Percentiles rank a stretch among this genome's conserved stretches.
phyloP scores from a whole-genome alignment of 2,329 filamentous ascomycete species.

The Exophiala calicioides region DNA sequence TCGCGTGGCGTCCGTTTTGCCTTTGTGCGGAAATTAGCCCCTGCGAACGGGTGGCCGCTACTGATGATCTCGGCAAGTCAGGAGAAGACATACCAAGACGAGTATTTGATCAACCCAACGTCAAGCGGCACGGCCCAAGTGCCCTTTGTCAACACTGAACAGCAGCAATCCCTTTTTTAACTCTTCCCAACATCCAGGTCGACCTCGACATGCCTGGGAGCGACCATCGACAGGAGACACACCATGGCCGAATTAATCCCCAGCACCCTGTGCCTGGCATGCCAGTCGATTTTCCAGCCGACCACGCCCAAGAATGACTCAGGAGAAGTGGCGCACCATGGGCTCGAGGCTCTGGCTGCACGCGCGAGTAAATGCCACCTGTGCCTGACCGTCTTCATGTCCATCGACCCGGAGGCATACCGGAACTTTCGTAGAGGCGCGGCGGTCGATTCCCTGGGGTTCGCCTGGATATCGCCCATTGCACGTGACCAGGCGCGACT shows the following conservation, averaged over 20 bases:
- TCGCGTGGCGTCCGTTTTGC: conserved; percentile 17
- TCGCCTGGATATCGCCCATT: conserved; percentile 29
- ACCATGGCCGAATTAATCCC: conserved; percentile 20
- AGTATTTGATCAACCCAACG: background rate
- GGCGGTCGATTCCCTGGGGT: conserved; percentile 18
- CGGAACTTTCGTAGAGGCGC: conserved; percentile 22
- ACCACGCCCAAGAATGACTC: conserved; percentile 15
- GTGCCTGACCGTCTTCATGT: conserved; percentile 31
- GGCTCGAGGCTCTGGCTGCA: conserved; percentile 28
- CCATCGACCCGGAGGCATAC: conserved; percentile 31
- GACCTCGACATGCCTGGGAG: conserved; percentile 11
- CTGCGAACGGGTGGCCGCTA: conserved; percentile 1
- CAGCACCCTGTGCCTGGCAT: conserved; percentile 28
- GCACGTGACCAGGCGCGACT: conserved; percentile 30
- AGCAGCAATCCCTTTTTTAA: background rate
- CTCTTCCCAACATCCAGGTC: too few relatives aligned
- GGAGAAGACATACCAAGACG: conserved; percentile 13
- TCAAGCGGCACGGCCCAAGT: conserved; percentile 7
- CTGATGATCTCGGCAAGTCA: conserved; percentile 10
- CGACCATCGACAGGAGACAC: background rate
- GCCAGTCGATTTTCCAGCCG: conserved; percentile 28
- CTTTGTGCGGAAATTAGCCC: conserved; percentile 18
- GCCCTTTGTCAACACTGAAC: conserved; percentile 1
- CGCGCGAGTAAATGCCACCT: conserved; percentile 30
- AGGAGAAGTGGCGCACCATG: conserved; percentile 29